These are phyloP conservation scores for Takakia lepidozioides DNA, from an alignment of 225 moss, liverwort and hornwort genomes.

Conservation along the genomic window DNA sequence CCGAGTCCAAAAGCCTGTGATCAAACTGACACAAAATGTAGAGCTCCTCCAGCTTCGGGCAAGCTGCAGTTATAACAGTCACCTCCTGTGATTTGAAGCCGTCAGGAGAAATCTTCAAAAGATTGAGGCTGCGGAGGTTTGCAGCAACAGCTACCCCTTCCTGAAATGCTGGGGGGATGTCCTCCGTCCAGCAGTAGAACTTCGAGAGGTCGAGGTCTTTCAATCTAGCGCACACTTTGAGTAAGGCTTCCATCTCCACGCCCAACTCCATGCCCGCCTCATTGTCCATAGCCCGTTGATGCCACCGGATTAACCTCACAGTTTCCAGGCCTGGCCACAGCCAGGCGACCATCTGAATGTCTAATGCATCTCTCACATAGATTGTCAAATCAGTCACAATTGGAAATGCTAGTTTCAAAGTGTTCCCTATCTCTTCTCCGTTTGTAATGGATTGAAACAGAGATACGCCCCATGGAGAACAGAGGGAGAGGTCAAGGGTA, in stretches of 20 bases:
- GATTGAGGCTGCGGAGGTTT: constrained; percentile 57
- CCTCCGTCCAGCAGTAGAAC: constrained; percentile 94
- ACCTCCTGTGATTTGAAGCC: constrained; percentile 82
- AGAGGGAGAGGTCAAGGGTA: constrained; percentile 60
- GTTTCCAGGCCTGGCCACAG: constrained; percentile 78
- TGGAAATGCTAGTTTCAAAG: constrained; percentile 62
- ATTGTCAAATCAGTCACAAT: constrained; percentile 52
- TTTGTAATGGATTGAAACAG: constrained; percentile 54
- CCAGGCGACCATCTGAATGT: constrained; percentile 77
- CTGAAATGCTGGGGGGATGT: constrained; percentile 62
- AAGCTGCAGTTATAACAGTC: constrained; percentile 46
- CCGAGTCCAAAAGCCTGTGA: constrained; percentile 56
- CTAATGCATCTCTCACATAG: constrained; percentile 68
- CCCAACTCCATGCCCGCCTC: constrained; percentile 26
- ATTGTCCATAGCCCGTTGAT: constrained; percentile 54
- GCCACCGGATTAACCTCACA: constrained; percentile 66
- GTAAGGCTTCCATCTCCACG: constrained; percentile 51
- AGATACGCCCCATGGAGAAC: constrained; percentile 91
- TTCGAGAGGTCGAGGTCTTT: constrained; percentile 60
- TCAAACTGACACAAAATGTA: constrained; percentile 81
- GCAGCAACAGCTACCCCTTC: constrained; percentile 24
- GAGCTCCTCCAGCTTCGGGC: constrained; percentile 63
- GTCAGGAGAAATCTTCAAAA: constrained; percentile 74
- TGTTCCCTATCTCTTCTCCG: constrained; percentile 62
- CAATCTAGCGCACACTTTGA: constrained; percentile 43